These are phyloP conservation scores for Verticillium nonalfalfae DNA, from an alignment of 2,329 filamentous ascomycete genomes.

Conservation along the genomic window DNA sequence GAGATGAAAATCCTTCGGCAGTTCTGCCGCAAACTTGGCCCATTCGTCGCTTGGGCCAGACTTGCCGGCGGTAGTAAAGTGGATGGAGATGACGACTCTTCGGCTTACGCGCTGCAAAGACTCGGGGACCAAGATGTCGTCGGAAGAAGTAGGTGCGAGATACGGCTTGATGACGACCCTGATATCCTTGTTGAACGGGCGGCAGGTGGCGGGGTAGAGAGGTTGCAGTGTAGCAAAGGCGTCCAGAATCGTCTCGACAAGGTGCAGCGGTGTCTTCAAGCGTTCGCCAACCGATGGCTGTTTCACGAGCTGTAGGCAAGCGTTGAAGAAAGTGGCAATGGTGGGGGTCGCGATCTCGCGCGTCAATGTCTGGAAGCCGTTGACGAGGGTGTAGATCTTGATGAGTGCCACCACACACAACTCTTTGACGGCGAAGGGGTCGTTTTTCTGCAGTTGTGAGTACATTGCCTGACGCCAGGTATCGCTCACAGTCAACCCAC, in stretches of 20 bases:
- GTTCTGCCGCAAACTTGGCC: slow-evolving; percentile 56
- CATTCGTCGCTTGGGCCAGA: slow-evolving; percentile 73
- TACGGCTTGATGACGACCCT: slow-evolving; percentile 52
- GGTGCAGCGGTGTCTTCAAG: slow-evolving; percentile 32
- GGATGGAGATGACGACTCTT: slow-evolving; percentile 62
- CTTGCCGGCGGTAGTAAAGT: slow-evolving; percentile 79
- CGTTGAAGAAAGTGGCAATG: slow-evolving; percentile 65
- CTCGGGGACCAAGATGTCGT: slow-evolving; percentile 38
- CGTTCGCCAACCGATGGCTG: slow-evolving; percentile 29
- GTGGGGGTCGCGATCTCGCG: slow-evolving; percentile 84
- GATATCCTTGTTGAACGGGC: slow-evolving; percentile 67
- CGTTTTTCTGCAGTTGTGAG: slow-evolving; percentile 57
- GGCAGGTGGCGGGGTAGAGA: slow-evolving; percentile 77
- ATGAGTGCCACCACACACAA: slow-evolving; percentile 71
- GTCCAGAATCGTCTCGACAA: slow-evolving; percentile 64
- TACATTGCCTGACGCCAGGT: neutral
- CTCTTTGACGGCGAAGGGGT: slow-evolving; percentile 68
- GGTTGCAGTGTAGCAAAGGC: slow-evolving; percentile 67
- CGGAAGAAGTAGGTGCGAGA: slow-evolving; percentile 58
- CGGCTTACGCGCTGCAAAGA: slow-evolving; percentile 53
- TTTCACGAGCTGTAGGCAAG: slow-evolving; percentile 63
- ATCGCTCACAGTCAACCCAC: slow-evolving; percentile 31
- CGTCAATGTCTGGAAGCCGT: slow-evolving; percentile 74
- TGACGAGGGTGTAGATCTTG: slow-evolving; percentile 77
- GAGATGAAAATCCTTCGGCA: slow-evolving; percentile 59